Evolutionary conservation across 176 grass and related monocot species (phyloP), one percentile per base, ranked within the genome.

Genomic region (Carex parvula): DNA sequence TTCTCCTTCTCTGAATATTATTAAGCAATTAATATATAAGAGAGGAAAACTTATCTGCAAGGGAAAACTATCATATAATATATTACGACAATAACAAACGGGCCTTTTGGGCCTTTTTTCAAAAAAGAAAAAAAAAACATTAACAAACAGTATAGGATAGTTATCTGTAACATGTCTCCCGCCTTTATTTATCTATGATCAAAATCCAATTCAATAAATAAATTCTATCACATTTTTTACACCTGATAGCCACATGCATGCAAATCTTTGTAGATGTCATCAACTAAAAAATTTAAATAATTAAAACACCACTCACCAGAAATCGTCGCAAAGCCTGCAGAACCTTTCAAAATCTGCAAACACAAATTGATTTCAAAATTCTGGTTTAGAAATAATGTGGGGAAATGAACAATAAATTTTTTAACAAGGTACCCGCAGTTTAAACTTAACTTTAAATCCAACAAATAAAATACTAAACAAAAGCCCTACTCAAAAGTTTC

Each of bases 291-390:
- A 67, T 5, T 33, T 21, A 17, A 54, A 26, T 13, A 74, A 7
- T 46, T 46, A 46, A 9, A 46, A 46, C 44, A 46, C 8, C 5
- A 52, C 60, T 79, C 61, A 84, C 86, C 86, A 41, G 81, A 81
- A n/a, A 79, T 84, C 81, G 12, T 35, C 33, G 33, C 86, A 88
- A 20, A 60, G 80, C 1, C 57, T 35, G 12, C 62, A 88, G 81
- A 88, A 88, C 61, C 59, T 84, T 32, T 88, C 68, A 29, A 84
- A 72, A 18, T 84, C 84, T 88, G 61, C 86, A 84, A 58, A 15
- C 7, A 46, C 68, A 32, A 35, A 79, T 79, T 79, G 15, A 46
- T 46, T 46, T 46, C 44, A 46, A 46, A 46, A 46, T 46, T 46
- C 8, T 8, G 8, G 44, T 46, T 46, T 46, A 46, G 44, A 46